Base-by-base conservation (phyloP, 768 basidiomycete genomes). In the Hemileccinum impolitum region DNA sequence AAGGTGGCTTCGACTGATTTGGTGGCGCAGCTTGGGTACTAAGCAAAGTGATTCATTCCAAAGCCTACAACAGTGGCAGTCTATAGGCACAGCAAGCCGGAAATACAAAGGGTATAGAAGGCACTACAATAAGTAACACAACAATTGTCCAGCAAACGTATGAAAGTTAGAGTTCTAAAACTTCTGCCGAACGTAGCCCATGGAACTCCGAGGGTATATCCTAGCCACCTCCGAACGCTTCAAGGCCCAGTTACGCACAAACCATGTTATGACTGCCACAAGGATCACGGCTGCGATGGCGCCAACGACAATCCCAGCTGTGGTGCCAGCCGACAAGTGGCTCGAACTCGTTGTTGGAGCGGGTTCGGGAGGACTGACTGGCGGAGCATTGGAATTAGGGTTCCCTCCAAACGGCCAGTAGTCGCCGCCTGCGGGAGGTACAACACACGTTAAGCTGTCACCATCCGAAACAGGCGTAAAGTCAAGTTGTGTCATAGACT, bases 401-500 rank as follows among this genome's bases (percentile, higher is more conserved):
- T 78, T 77, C 1, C 72, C 72, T 14, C 81, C 83, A 50, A 77
- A 84, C 0, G 87, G 87, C 87, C 87, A 89, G 58, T 75, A 85
- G 62, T 81, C 75, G 12, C 86, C 86, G 25, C 80, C 81, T 31
- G 72, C 65, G 1, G 87, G 86, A 25, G 87, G 85, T 12, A 79
- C 54, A 45, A 90, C 78, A 54, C 87, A 90, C 5, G 78, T 85
- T 34, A 90, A 64, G 25, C 73, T 72, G 53, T 84, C 72, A 10
- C 75, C 84, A 59, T 83, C 74, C 13, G 67, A 60, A 21, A 85
- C 74, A 14, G 63, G 53, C 55, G 71, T 59, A 51, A 90, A 87
- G 53, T 77, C 71, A 18, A 64, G 38, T 60, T 89, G 87, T 11
- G 80, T 59, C 9, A 65, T 74, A 12, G 74, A 71, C 8, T 65